Percentiles rank a stretch among this genome's conserved stretches.
Conservation (phyloP, 1,139 yeast genomes). For the Zygoascus sp. region DNA sequence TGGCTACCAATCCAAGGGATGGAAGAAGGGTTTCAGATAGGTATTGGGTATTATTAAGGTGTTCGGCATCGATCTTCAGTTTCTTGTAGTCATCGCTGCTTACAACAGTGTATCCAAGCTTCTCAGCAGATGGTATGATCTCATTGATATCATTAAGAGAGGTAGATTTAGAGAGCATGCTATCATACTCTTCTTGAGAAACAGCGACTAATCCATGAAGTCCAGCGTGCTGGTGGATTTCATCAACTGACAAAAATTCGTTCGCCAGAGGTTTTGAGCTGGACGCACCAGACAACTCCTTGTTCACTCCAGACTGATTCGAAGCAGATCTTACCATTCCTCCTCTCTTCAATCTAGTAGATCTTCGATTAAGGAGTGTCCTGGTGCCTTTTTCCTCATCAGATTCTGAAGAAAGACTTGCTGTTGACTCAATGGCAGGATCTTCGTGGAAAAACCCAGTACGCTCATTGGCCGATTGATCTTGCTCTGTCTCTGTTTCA, state of each 20-base stretch:
- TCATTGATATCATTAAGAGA: constrained; percentile 6
- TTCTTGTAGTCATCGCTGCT: constrained; percentile 24
- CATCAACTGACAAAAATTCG: constrained; percentile 35
- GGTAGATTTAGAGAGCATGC: constrained; percentile 18
- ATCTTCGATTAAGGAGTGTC: background rate
- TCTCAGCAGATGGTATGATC: constrained; percentile 26
- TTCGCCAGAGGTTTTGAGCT: constrained; percentile 22
- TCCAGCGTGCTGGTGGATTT: constrained; percentile 47
- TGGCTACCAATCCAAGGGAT: constrained; percentile 36
- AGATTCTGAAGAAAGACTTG: constrained; percentile 12
- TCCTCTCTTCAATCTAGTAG: background rate
- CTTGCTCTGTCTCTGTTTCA: constrained; percentile 39
- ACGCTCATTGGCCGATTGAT: constrained; percentile 32
- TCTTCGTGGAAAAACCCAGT: constrained; percentile 10
- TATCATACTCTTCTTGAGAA: constrained; percentile 45
- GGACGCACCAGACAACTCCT: background rate
- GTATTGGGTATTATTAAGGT: constrained; percentile 26
- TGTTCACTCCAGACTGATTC: background rate
- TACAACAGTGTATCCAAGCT: constrained; percentile 28
- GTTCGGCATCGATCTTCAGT: constrained; percentile 19
- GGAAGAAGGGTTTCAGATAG: constrained; percentile 31
- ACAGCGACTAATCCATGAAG: constrained; percentile 49
- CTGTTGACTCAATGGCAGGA: constrained; percentile 14
- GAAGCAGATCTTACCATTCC: background rate
- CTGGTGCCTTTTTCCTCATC: constrained; percentile 6